Conservation (phyloP, 2,329 filamentous ascomycete genomes). For the Phaeophleospora eucalypticola region DNA sequence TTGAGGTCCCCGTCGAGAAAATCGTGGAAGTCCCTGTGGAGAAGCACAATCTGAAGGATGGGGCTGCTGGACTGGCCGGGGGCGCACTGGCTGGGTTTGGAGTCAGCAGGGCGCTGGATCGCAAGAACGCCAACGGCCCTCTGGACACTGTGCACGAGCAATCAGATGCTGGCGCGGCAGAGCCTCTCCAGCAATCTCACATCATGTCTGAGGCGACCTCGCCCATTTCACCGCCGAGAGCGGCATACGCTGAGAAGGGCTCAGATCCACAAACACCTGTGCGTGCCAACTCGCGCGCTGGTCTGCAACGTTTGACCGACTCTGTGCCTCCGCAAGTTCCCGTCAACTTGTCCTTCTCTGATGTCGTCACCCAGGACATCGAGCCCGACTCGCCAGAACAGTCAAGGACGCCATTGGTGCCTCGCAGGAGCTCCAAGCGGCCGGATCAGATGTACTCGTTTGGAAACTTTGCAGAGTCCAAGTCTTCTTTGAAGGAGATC, state of each 20-base stretch:
- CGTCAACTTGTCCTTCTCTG: slow-evolving; percentile 17
- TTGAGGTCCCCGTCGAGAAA: neutral
- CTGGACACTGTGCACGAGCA: slow-evolving; percentile 2
- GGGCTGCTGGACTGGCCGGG: slow-evolving; percentile 29
- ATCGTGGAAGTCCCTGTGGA: neutral
- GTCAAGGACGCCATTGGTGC: slow-evolving; percentile 5
- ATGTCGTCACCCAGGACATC: slow-evolving; percentile 21
- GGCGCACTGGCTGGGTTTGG: slow-evolving; percentile 34
- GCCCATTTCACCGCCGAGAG: slow-evolving; percentile 22
- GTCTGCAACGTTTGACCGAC: slow-evolving; percentile 9
- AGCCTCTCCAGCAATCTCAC: neutral
- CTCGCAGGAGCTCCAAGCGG: slow-evolving; percentile 22
- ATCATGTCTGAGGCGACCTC: slow-evolving; percentile 36
- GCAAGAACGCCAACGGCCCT: slow-evolving; percentile 8
- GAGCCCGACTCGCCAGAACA: slow-evolving; percentile 16
- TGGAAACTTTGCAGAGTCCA: slow-evolving; percentile 12
- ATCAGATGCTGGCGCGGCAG: slow-evolving; percentile 1
- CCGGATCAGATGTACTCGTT: slow-evolving; percentile 1
- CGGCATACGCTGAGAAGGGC: neutral
- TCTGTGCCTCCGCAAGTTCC: slow-evolving; percentile 13
- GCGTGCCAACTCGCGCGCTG: neutral
- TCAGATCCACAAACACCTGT: neutral
- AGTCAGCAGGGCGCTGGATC: slow-evolving; percentile 25
- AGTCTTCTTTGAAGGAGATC: neutral
- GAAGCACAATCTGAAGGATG: slow-evolving; percentile 17